phyloP scores from a whole-genome alignment of 192 early-diverging fungal genomes.

The Funneliformis mosseae region DNA sequence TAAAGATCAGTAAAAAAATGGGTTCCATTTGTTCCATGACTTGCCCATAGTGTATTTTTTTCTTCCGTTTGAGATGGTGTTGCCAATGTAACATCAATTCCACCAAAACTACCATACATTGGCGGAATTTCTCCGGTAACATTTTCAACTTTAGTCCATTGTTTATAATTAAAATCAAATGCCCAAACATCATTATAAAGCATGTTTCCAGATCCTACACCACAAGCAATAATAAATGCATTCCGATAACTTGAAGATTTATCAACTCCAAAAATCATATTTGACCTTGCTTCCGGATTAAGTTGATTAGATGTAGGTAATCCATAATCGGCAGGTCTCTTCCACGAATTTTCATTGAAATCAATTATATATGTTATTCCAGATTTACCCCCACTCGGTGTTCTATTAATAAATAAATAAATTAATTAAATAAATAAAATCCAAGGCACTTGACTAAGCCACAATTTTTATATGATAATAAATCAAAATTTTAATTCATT shows the following conservation, averaged over 20 bases:
- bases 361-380: slow-evolving; percentile 5
- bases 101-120: slow-evolving; percentile 20
- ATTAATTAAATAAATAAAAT: background rate
- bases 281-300: background rate
- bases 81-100: slow-evolving; percentile 5
- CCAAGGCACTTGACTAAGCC: background rate
- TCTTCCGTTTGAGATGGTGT: background rate
- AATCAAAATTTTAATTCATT: background rate
- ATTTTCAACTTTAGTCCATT: slow-evolving; percentile 8
- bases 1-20: slow-evolving; percentile 1
- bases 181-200: slow-evolving; percentile 25
- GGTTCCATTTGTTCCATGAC: slow-evolving; percentile 21
- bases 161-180: slow-evolving; percentile 16
- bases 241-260: slow-evolving; percentile 3
- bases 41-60: slow-evolving; percentile 8
- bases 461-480: background rate
- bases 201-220: background rate
- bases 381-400: background rate
- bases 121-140: background rate
- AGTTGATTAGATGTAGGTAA: background rate
- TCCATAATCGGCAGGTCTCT: too few relatives aligned
- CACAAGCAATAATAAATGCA: slow-evolving; percentile 3
- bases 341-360: slow-evolving; percentile 7
- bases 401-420: slow-evolving; percentile 6
- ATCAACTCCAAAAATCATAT: slow-evolving; percentile 27